These are phyloP conservation scores for Phyllostachys edulis DNA, from an alignment of 176 grass and related monocot species.

Conservation along the genomic window DNA sequence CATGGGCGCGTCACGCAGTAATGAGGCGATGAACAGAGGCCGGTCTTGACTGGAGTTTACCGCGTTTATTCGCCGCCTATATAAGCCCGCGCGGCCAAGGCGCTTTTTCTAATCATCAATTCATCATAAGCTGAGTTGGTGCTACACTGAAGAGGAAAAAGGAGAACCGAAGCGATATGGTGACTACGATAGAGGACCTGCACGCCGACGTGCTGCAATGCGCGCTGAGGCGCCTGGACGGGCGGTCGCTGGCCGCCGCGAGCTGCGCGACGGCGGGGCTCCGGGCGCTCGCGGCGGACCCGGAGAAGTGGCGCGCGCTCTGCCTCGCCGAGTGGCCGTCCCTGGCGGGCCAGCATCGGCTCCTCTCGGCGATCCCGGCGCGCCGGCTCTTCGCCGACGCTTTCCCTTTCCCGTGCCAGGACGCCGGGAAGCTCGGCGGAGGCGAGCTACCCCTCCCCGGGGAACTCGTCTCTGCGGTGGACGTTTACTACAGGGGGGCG, in stretches of 20 bases:
- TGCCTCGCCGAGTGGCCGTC: constrained; percentile 78
- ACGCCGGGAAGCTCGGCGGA: not conserved
- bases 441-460: not conserved
- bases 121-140: not conserved
- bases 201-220: constrained; percentile 55
- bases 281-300: constrained; percentile 45
- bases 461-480: constrained; percentile 64
- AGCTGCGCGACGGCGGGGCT: constrained; percentile 56
- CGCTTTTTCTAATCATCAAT: not conserved
- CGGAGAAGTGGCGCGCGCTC: constrained; percentile 62
- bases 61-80: not conserved
- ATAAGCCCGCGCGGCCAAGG: not conserved
- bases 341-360: constrained; percentile 3
- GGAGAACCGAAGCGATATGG: not conserved
- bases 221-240: constrained; percentile 60
- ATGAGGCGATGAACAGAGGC: not conserved
- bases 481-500: constrained; percentile 42
- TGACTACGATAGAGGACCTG: constrained; percentile 54
- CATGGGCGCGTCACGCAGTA: not conserved
- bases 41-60: not conserved
- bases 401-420: constrained; percentile 42
- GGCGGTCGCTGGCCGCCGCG: constrained; percentile 51
- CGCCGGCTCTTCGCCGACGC: constrained; percentile 65
- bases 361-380: constrained; percentile 33
- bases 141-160: not conserved